Percentiles rank a stretch among this genome's conserved stretches.
These are phyloP conservation scores for Periconia sp. DNA, from an alignment of 2,329 filamentous ascomycete genomes.

Conservation along the genomic window DNA sequence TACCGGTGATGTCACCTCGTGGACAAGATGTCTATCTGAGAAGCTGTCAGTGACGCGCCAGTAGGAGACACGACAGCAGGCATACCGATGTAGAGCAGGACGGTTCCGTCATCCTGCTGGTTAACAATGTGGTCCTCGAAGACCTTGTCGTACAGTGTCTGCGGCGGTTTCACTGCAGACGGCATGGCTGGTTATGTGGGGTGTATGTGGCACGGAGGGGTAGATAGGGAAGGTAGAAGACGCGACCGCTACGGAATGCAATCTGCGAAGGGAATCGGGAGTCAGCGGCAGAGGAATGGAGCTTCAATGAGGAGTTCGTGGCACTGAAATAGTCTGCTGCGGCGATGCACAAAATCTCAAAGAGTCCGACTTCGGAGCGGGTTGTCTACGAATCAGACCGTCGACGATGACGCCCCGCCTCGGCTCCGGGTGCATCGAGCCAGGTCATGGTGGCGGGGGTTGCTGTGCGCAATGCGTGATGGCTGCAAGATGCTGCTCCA, in stretches of 20 bases:
- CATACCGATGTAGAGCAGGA: conserved; percentile 91
- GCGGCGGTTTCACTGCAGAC: conserved; percentile 71
- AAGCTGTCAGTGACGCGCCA: conserved; percentile 26
- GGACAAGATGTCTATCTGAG: conserved; percentile 89
- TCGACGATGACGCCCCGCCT: background rate
- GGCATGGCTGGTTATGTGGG: conserved; percentile 68
- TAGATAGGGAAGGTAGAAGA: background rate
- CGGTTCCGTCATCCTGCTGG: conserved; percentile 90
- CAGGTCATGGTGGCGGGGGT: background rate
- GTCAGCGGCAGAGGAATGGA: background rate
- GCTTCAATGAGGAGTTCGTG: conserved; percentile 32
- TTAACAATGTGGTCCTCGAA: conserved; percentile 93
- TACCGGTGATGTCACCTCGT: conserved; percentile 97
- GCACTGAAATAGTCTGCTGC: conserved; percentile 28
- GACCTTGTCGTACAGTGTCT: conserved; percentile 97
- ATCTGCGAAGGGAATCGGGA: conserved; percentile 9
- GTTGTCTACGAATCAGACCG: background rate
- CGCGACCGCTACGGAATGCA: no score
- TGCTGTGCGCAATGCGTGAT: background rate
- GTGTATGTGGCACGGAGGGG: conserved; percentile 19
- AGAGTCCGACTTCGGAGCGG: conserved; percentile 12
- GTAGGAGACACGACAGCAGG: conserved; percentile 12
- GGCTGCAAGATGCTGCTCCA: background rate
- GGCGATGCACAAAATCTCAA: conserved; percentile 33
- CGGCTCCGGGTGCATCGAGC: background rate